A percentile compares a stretch with the other conserved stretches of the same genome.
These are phyloP conservation scores for Salvia sclarea DNA, from an alignment of 305 asterid genomes.

Conservation along the genomic window DNA sequence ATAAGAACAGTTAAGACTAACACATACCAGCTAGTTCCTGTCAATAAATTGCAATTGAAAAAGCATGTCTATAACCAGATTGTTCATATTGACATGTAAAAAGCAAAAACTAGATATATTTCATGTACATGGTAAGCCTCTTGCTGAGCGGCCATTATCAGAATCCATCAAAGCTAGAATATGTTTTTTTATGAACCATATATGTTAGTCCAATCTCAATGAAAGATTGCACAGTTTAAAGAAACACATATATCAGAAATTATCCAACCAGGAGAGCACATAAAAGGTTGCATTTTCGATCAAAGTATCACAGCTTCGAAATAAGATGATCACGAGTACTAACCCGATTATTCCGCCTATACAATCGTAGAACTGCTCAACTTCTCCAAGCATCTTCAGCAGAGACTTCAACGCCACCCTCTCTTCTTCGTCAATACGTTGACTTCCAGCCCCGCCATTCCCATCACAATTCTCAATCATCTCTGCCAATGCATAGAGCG, in stretches of 20 bases:
- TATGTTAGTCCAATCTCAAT: neutral
- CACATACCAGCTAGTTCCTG: neutral
- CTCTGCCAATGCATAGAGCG: constrained; percentile 78
- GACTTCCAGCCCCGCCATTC: constrained; percentile 35
- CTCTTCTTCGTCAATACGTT: constrained; percentile 47
- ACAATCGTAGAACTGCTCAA: constrained; percentile 87
- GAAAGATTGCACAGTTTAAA: constrained; percentile 12
- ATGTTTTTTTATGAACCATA: neutral
- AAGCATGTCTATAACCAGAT: neutral
- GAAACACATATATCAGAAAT: neutral
- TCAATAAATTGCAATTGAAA: neutral
- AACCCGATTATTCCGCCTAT: constrained; percentile 97
- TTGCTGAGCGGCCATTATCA: constrained; percentile 11
- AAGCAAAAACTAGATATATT: neutral
- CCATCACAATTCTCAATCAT: constrained; percentile 86
- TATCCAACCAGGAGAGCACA: neutral
- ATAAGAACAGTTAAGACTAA: neutral
- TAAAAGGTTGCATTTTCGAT: neutral
- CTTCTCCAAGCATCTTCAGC: constrained; percentile 76
- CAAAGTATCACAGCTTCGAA: constrained; percentile 17
- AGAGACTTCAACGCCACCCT: constrained; percentile 57
- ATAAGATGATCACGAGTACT: constrained; percentile 35
- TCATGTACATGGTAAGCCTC: constrained; percentile 1
- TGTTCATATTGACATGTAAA: neutral
- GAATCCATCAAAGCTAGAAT: neutral